phyloP scores from a whole-genome alignment of 1,284 basidiomycete genomes.

The Sanghuangporus baumii region DNA sequence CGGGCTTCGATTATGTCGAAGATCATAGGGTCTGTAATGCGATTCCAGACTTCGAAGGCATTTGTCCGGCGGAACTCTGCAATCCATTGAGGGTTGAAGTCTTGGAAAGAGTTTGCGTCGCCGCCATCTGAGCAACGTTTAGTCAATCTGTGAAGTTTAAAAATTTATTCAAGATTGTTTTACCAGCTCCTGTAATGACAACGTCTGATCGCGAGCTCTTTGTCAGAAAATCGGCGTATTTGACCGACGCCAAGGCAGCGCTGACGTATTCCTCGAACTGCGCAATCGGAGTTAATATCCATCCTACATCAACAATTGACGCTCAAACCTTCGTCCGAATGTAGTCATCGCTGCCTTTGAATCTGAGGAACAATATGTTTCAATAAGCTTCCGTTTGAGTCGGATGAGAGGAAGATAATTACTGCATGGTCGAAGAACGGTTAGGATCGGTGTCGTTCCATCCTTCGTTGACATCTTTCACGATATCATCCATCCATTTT shows the following conservation, averaged over 20 bases:
- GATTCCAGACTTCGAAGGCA: conserved; percentile 84
- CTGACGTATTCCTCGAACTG: conserved; percentile 85
- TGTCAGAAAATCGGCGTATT: conserved; percentile 76
- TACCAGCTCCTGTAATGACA: conserved; percentile 56
- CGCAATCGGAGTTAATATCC: background rate
- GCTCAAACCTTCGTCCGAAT: conserved; percentile 68
- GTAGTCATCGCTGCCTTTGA: conserved; percentile 92
- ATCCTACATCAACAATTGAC: background rate
- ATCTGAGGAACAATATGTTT: conserved; percentile 42
- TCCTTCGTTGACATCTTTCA: conserved; percentile 72
- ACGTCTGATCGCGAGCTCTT: conserved; percentile 61
- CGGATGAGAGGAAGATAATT: conserved; percentile 23
- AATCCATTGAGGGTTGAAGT: conserved; percentile 84
- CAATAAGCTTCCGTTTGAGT: background rate
- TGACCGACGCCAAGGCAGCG: conserved; percentile 75
- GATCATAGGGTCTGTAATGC: conserved; percentile 79
- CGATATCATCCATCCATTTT: conserved; percentile 88
- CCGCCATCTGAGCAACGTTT: conserved; percentile 26
- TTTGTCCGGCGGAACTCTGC: conserved; percentile 78
- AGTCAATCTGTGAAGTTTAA: background rate
- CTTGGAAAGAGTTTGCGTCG: conserved; percentile 48
- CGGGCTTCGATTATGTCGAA: conserved; percentile 92
- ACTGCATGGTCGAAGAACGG: conserved; percentile 58
- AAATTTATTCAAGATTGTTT: conserved; percentile 26
- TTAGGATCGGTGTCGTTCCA: conserved; percentile 65